Base-by-base conservation (phyloP, 495 filamentous ascomycete species). In the Neurospora discreta region DNA sequence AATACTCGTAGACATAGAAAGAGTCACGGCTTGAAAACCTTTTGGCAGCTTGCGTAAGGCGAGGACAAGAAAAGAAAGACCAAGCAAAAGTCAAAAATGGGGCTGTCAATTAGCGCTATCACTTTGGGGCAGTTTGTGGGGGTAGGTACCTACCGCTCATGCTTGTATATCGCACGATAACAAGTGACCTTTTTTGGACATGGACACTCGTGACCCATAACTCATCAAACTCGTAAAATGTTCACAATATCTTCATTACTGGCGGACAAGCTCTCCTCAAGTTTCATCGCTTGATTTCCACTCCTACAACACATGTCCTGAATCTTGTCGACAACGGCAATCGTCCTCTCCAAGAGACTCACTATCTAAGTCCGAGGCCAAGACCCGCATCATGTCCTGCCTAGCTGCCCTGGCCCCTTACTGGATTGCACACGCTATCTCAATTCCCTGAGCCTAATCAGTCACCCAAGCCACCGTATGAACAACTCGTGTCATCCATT, bases 281-380 rank as follows among this genome's bases (percentile, higher is more conserved):
- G 10, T 10, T 7, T 10, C 0, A 2, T 10, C 0, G 8, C 10
- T 39, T 10, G 0, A 1, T 39, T 39, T 10, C 0, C 8, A 2
- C 0, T 11, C 6, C 18, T 8, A n/a, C 8, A 9, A 5, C 0
- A 8, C 1, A 9, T 8, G 18, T 42, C 0, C 0, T 1, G 18
- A n/a, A 44, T 4, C n/a, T n/a, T 44, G 3, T n/a, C 8, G 8
- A 44, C 3, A 2, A 10, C 42, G 42, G 3, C 42, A 1, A 1
- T 44, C 9, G 41, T 43, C 6, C 18, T 43, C 41, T 7, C 16
- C 16, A 43, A n/a, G 41, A 43, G n/a, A 16, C 18, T 18, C 3
- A n/a, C 41, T 43, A 43, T 43, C 42, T 43, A 43, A 43, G 42
- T 43, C 42, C 42, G n/a, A 1, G 16, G 18, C 42, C 42, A 43